Evolutionary conservation across 2,329 filamentous ascomycete species (phyloP).

Genomic region (Cladosporium sp.): DNA sequence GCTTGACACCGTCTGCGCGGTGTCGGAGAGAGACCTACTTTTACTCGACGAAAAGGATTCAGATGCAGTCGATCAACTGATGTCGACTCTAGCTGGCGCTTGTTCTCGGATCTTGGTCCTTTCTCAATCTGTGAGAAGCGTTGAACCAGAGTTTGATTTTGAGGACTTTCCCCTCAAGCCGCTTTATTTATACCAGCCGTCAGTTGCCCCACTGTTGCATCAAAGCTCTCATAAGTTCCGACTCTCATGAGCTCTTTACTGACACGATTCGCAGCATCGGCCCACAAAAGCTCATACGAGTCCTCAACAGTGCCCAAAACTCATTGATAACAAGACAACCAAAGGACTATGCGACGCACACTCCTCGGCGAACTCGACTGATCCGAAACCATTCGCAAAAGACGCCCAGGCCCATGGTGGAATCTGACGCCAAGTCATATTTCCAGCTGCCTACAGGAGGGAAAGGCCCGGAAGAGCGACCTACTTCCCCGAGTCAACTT

Average conservation of each 20-base stretch:
- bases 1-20: background rate
- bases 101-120: conserved; percentile 12
- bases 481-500: too few relatives aligned
- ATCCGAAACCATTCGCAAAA: background rate
- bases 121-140: conserved; percentile 1
- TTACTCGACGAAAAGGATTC: background rate
- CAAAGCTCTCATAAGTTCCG: too few relatives aligned
- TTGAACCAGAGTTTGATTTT: conserved; percentile 9
- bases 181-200: conserved; percentile 17
- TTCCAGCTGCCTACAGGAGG: too few relatives aligned
- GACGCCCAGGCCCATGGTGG: too few relatives aligned
- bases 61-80: background rate
- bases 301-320: conserved; percentile 8
- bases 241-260: too few relatives aligned
- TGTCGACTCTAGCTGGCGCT: conserved; percentile 3
- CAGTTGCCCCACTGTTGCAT: too few relatives aligned
- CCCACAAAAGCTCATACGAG: conserved; percentile 20
- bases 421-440: too few relatives aligned
- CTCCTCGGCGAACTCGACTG: background rate
- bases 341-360: background rate
- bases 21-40: conserved; percentile 1
- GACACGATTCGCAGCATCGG: conserved; percentile 14
- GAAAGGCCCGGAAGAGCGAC: too few relatives aligned
- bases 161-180: conserved; percentile 13
- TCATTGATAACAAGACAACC: conserved; percentile 2